Percentiles rank a stretch among this genome's conserved stretches.
phyloP scores from a whole-genome alignment of 257 asterid species.

The Plantago elongata region DNA sequence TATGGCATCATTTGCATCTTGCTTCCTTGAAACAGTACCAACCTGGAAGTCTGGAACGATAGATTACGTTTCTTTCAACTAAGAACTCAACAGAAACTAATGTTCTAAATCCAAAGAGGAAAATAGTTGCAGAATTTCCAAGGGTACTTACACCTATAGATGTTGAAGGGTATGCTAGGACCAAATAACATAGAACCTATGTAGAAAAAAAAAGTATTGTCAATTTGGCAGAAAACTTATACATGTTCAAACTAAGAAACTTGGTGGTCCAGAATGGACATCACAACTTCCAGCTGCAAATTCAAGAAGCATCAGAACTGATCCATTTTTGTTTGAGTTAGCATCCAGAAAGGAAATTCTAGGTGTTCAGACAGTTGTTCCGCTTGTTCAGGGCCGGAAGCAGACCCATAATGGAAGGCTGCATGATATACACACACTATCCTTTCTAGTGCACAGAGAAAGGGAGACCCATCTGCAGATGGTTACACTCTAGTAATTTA shows the following conservation, averaged over 20 bases:
- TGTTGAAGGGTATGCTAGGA: constrained; percentile 51
- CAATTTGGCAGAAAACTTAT: not conserved
- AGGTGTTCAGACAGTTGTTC: not conserved
- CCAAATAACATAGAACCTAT: constrained; percentile 55
- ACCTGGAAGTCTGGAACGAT: constrained; percentile 60
- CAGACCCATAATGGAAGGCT: no score
- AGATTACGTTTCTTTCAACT: not conserved
- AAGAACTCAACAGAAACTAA: not conserved
- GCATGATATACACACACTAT: no score
- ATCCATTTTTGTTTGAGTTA: not conserved
- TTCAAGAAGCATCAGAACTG: constrained; percentile 16
- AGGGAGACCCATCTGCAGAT: no score
- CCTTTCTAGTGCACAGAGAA: no score
- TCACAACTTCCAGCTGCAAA: constrained; percentile 70
- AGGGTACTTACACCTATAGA: constrained; percentile 62
- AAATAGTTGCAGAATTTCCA: not conserved
- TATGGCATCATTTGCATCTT: constrained; percentile 50
- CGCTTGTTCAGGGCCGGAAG: no score
- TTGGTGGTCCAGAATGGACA: constrained; percentile 48
- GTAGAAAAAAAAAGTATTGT: constrained; percentile 7
- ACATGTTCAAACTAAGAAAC: not conserved
- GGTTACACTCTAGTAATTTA: no score
- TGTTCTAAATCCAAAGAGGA: not conserved
- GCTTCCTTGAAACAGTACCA: constrained; percentile 59
- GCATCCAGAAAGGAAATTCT: not conserved